A percentile compares a stretch with the other conserved stretches of the same genome.
Evolutionary conservation across 1,139 yeast genomes (phyloP).

Genomic region (Scheffersomyces segobiensis): DNA sequence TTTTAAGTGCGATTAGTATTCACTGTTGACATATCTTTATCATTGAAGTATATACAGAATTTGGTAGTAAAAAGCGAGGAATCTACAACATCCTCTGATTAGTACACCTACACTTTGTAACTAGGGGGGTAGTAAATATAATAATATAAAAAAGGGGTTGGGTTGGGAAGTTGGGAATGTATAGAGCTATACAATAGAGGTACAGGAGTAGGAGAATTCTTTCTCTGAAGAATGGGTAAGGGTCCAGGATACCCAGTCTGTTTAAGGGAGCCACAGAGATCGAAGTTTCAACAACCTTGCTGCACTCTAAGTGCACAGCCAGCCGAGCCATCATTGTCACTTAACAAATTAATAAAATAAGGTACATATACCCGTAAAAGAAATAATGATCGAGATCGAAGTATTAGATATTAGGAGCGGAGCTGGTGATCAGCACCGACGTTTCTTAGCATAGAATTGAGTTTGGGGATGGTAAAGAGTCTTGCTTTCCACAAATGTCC

Average conservation of each 20-base stretch:
- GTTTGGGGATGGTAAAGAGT: neutral
- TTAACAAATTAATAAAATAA: constrained; percentile 1
- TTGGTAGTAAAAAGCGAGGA: neutral
- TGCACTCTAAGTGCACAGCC: neutral
- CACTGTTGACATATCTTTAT: neutral
- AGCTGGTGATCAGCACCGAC: neutral
- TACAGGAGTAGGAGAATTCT: neutral
- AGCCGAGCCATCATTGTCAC: constrained; percentile 9
- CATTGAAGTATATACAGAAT: neutral
- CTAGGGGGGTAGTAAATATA: neutral
- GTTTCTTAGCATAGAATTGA: neutral
- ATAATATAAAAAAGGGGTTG: neutral
- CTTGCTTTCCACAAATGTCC: neutral
- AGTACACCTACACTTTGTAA: neutral
- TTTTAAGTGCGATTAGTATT: no score
- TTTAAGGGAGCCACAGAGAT: neutral
- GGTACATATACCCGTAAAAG: neutral
- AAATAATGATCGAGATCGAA: neutral
- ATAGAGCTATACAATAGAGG: neutral
- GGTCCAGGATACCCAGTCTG: constrained; percentile 5
- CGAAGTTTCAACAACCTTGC: neutral
- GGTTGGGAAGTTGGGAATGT: constrained; percentile 1
- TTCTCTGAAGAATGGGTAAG: constrained; percentile 2
- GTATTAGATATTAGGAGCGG: neutral
- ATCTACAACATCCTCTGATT: neutral